phyloP scores from a whole-genome alignment of 2,329 filamentous ascomycete genomes.

The Trichoderma sp. region DNA sequence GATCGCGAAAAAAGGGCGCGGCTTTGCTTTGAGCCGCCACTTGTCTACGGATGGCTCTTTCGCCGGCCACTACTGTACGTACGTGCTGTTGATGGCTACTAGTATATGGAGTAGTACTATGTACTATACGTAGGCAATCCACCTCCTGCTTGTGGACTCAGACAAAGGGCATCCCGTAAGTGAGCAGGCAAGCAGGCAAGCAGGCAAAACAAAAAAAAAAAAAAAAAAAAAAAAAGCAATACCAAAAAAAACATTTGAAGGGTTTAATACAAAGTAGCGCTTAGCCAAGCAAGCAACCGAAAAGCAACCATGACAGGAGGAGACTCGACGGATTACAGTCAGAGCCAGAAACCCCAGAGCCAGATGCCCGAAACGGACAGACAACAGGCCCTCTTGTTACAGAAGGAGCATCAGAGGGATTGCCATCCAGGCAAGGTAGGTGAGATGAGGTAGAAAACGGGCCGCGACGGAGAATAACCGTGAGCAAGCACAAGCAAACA shows the following conservation, averaged over 20 bases:
- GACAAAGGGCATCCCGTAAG: not conserved
- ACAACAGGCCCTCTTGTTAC: not conserved
- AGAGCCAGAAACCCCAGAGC: not conserved
- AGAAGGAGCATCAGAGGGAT: not conserved
- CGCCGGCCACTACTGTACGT: not conserved
- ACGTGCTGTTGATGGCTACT: not conserved
- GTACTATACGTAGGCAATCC: too few species aligned
- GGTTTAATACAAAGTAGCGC: not conserved
- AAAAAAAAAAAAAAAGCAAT: not conserved
- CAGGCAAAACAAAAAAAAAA: too few species aligned
- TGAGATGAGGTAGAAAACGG: not conserved
- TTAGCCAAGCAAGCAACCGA: not conserved
- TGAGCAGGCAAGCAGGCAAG: not conserved
- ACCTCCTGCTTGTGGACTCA: not conserved
- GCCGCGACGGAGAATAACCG: constrained; percentile 13
- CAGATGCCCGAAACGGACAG: constrained; percentile 6
- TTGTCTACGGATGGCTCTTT: not conserved
- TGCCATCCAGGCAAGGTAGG: not conserved
- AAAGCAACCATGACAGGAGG: not conserved
- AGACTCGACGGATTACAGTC: not conserved
- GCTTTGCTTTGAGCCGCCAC: not conserved
- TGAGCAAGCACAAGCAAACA: not conserved
- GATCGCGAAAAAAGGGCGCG: not conserved
- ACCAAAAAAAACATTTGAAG: not conserved
- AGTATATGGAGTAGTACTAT: too few species aligned